Evolutionary conservation across 2,329 filamentous ascomycete genomes (phyloP).

Genomic region (Scortechinia acanthostroma): DNA sequence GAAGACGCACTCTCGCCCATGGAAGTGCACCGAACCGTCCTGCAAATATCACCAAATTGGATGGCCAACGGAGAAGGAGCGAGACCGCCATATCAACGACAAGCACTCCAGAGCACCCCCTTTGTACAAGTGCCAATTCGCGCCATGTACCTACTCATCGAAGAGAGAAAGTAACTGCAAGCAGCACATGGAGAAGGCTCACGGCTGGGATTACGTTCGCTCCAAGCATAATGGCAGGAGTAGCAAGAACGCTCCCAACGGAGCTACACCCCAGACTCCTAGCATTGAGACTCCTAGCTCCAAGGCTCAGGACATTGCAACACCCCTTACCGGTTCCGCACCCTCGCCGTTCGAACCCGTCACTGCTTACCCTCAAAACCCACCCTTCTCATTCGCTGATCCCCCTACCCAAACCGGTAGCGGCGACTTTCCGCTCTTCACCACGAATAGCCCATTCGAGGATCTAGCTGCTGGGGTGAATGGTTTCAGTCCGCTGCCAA

Average conservation of each 20-base stretch:
- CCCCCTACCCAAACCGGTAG: neutral
- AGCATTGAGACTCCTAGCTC: neutral
- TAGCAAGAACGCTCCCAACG: neutral
- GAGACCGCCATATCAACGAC: constrained; percentile 71
- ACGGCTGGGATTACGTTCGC: constrained; percentile 65
- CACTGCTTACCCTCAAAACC: neutral
- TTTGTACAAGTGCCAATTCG: constrained; percentile 58
- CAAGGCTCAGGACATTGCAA: neutral
- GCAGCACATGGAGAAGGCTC: constrained; percentile 79
- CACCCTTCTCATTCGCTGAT: neutral
- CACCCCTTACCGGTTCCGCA: neutral
- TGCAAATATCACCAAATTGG: constrained; percentile 68
- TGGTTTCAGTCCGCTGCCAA: neutral
- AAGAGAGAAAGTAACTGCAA: constrained; percentile 79
- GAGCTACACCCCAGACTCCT: neutral
- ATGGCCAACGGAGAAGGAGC: constrained; percentile 75
- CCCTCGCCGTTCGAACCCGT: neutral
- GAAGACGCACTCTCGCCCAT: constrained; percentile 71
- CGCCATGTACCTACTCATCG: constrained; percentile 63
- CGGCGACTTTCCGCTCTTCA: neutral
- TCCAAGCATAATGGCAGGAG: neutral
- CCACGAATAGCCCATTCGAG: neutral
- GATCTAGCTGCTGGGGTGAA: neutral
- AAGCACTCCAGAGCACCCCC: constrained; percentile 63
- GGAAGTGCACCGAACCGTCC: constrained; percentile 58